Base-by-base conservation (phyloP, 2,329 filamentous ascomycete species). In the Catunica adiposa region DNA sequence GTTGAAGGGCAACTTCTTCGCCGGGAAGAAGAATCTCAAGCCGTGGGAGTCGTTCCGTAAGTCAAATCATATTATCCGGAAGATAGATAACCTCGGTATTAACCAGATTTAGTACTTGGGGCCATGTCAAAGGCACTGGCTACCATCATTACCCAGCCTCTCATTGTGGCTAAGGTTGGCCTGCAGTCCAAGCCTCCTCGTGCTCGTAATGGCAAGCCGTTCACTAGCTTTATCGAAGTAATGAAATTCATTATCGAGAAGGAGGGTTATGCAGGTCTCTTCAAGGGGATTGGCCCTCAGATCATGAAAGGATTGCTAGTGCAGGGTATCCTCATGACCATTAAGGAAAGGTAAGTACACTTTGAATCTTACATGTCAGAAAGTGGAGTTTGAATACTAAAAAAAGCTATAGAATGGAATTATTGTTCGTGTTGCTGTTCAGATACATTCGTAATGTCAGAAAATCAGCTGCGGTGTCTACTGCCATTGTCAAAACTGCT, bases 311-410 rank as follows among this genome's bases (percentile, higher is more conserved):
- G 92, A 1, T 71, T 98, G 54, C 67, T 98, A 51, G 92, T 98
- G 1, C 92, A 98, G 66, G 92, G 92, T 52, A 80, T 98, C 56
- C 74, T 98, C 40, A 98, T 98, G 92, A 98, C 96, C 89, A 92
- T 89, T 51, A 98, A 98, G 71, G 92, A 98, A 71, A 79, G 89
- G 86, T 89, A 75, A 62, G 74, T 64, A 2, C 2, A 17, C 4
- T 11, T 17, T n/a, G 3, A 7, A 11, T 11, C 14, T 7, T 14
- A n/a, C 15, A 44, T 25, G 14, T 26, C 31, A 14, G 23, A 34
- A 8, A 22, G 48, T 55, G 17, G 53, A 50, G 5, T 15, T 14
- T 9, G 5, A 38, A 31, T 40, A 53, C 40, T 44, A 44, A 44
- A 50, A 53, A 47, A 51, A 46, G 15, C 14, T 29, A 22, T 58